Evolutionary conservation across 2,329 filamentous ascomycete species (phyloP).

Genomic region (Macrophomina pseudophaseolina): DNA sequence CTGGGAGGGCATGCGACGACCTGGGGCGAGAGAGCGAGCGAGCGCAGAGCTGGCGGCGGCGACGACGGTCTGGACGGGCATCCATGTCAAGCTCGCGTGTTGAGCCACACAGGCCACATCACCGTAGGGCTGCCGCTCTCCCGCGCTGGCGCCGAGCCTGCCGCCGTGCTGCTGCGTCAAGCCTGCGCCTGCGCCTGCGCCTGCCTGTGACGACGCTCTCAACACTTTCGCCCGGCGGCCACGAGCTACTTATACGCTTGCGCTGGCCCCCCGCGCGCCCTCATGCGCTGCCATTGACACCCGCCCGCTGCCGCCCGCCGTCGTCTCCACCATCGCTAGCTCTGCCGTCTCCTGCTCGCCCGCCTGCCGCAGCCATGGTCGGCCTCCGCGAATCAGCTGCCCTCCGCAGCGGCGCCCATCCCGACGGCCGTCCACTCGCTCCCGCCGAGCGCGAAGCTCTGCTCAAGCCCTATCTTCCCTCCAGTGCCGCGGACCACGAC

Average conservation of each 20-base stretch:
- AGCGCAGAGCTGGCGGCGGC: constrained; percentile 7
- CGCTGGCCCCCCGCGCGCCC: background rate
- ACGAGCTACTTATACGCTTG: background rate
- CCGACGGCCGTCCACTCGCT: constrained; percentile 48
- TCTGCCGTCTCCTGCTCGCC: background rate
- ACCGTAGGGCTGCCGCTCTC: constrained; percentile 18
- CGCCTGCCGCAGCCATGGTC: constrained; percentile 28
- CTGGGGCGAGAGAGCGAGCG: background rate
- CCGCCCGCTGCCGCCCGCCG: background rate
- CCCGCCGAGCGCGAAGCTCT: constrained; percentile 57
- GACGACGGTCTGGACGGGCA: constrained; percentile 7
- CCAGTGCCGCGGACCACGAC: constrained; percentile 31
- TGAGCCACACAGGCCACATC: constrained; percentile 24
- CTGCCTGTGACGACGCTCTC: constrained; percentile 4
- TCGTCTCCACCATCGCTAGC: background rate
- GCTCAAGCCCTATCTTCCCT: constrained; percentile 59
- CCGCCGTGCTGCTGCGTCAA: too few species aligned
- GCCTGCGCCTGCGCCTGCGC: constrained; percentile 7
- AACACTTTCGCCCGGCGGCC: background rate
- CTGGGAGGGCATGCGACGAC: constrained; percentile 21
- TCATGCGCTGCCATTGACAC: constrained; percentile 1
- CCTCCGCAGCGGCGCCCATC: constrained; percentile 42
- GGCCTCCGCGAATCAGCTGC: constrained; percentile 38
- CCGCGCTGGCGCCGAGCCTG: constrained; percentile 16
- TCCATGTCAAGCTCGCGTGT: constrained; percentile 20